Evolutionary conservation across 768 basidiomycete species (phyloP), one percentile per base, ranked within the genome.

Genomic region (Hericium coralloides): DNA sequence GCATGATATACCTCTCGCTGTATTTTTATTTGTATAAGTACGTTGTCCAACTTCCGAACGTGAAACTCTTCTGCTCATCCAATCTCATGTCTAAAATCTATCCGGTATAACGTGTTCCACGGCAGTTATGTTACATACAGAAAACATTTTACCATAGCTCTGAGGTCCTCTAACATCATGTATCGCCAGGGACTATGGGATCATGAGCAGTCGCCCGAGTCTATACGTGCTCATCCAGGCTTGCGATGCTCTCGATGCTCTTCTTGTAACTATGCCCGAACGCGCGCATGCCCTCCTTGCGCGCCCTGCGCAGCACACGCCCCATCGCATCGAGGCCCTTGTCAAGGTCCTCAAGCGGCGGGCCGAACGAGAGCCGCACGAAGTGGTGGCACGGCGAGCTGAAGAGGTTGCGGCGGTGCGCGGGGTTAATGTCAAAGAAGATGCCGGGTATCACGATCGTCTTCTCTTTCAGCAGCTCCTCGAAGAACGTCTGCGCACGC

Each of bases 381-480:
- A 89, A 97, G 67, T 89, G 85, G 71, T 92, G 88, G 72, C 92
- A 95, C 10, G 93, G 89, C 15, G 90, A 92, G 64, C 85, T 82
- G 75, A 95, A 91, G 53, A 97, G 73, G 69, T 95, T 92, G 59
- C 94, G 81, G 63, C 92, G 84, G 63, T 94, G 87, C 15, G 87
- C 57, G 22, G 88, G 89, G 70, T 77, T 86, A 66, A 89, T 87
- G 64, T 90, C 89, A 62, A 92, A 92, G 76, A 92, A 93, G 63
- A 89, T 89, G 12, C 93, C 93, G 4, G 92, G 92, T 49, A 94
- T 91, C 55, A 92, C 88, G 61, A 93, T 93, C 10, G 91, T 89
- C 71, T 91, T 79, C 71, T 91, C 88, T 71, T 93, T 95, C 54
- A 95, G 77, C 47, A 93, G 75, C 70, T 94, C 93, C 66, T 95